Evolutionary conservation across 2,329 filamentous ascomycete genomes (phyloP).

Genomic region (Neocucurbitaria cava): DNA sequence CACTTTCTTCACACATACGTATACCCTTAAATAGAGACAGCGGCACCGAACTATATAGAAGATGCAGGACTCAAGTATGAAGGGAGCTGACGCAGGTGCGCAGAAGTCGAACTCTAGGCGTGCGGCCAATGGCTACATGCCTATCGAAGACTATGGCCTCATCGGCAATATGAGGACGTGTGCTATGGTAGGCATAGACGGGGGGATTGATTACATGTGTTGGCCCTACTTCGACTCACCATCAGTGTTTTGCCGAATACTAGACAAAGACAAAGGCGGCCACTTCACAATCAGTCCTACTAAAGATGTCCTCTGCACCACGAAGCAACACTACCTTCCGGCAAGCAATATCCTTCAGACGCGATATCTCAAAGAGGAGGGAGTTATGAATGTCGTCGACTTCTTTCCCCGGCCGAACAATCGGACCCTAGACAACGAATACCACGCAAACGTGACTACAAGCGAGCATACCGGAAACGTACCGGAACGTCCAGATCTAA

Average conservation of each 20-base stretch:
- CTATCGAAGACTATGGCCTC: conserved; percentile 74
- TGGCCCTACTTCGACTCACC: conserved; percentile 79
- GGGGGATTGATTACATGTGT: conserved; percentile 56
- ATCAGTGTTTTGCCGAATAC: conserved; percentile 74
- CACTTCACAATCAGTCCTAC: conserved; percentile 69
- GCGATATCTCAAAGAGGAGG: conserved; percentile 77
- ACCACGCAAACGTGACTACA: conserved; percentile 29
- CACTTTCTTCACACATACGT: conserved; percentile 9
- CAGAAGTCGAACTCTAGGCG: conserved; percentile 27
- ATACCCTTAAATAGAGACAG: conserved; percentile 12
- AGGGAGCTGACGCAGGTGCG: conserved; percentile 9
- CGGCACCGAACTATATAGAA: conserved; percentile 15
- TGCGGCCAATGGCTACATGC: conserved; percentile 37
- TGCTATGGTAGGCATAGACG: conserved; percentile 35
- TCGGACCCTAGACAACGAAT: conserved; percentile 59
- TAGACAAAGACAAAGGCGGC: conserved; percentile 78
- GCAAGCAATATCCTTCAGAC: conserved; percentile 79
- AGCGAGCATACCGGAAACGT: conserved; percentile 37
- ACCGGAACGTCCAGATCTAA: conserved; percentile 54
- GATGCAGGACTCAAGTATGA: conserved; percentile 21
- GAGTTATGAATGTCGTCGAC: conserved; percentile 75
- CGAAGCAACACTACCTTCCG: conserved; percentile 79
- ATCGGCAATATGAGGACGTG: conserved; percentile 83
- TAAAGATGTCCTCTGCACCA: conserved; percentile 63
- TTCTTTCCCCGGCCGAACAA: conserved; percentile 75